Base-by-base conservation (phyloP, 202 grass and related monocot genomes). In the Panicum hallii region DNA sequence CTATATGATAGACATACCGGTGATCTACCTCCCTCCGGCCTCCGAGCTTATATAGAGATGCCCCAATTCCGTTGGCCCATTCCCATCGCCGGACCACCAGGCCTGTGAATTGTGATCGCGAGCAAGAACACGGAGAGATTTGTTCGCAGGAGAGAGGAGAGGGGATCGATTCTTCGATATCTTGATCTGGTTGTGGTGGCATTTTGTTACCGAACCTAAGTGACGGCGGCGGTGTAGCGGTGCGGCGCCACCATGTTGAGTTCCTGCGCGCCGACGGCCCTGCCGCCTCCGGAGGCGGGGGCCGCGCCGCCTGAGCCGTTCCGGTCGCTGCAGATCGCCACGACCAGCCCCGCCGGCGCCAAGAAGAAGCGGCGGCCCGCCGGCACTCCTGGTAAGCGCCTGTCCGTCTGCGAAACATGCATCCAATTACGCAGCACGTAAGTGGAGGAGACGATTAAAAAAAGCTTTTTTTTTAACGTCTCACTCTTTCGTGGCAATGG, bases 351-450 rank as follows among this genome's bases (percentile, higher is more conserved):
- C 86, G 16, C 46, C 6, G 49, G 65, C 30, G 58, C 57, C 5
- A 98, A 98, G 86, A 98, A 74, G 74, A 95, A 92, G 88, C 78
- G 95, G 36, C 83, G 95, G 44, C 95, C 95, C 2, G 93, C 95
- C 19, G 95, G 95, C n/a, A 98, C 93, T 57, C 95, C 95, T 56
- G 95, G 95, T 95, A 87, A 75, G 77, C 62, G 45, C n/a, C 11
- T 1, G 7, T 4, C 56, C 2, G 3, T 5, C 77, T 55, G 45
- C 15, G 11, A 22, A 69, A 34, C 54, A 82, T 23, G 54, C 85
- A 80, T 74, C 77, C 87, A 86, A 61, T 90, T 64, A 67, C 80
- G 45, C 13, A 22, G 0, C 11, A 58, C 38, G 34, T 70, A 55
- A 2, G 45, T 14, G 28, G 2, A 13, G 15, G 12, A 12, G 40